Percentiles rank a stretch among this genome's conserved stretches.
Conservation (phyloP, 129 eudicot species). For the Flaveria trinervia region DNA sequence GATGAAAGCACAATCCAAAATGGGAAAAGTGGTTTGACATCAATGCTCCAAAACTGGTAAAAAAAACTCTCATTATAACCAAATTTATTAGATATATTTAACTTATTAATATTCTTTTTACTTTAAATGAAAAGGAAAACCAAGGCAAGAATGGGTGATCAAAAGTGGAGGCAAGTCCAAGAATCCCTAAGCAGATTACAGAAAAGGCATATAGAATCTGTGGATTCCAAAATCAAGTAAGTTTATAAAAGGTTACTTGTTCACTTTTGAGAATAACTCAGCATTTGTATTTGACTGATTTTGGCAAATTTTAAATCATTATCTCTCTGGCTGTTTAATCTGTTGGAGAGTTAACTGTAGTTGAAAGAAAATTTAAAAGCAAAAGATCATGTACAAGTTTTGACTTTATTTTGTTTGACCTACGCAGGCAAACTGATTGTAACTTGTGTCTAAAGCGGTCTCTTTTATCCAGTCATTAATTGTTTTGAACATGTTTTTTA, state of each 20-base stretch:
- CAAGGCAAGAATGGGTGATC: constrained; percentile 47
- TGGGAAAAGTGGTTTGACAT: constrained; percentile 39
- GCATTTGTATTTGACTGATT: background rate
- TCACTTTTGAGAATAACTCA: constrained; percentile 9
- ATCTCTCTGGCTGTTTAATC: background rate
- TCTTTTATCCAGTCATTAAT: background rate
- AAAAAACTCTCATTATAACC: background rate
- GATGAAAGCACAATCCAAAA: constrained; percentile 41
- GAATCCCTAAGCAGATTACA: constrained; percentile 46
- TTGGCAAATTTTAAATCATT: background rate
- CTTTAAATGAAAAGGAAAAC: constrained; percentile 34
- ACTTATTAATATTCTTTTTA: background rate
- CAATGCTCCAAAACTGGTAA: constrained; percentile 48
- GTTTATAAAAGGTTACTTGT: constrained; percentile 16
- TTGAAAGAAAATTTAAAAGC: background rate
- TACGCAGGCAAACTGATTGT: background rate
- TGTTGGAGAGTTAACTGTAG: background rate
- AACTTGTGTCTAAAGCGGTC: background rate
- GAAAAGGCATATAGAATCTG: constrained; percentile 35
- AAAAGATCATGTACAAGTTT: background rate
- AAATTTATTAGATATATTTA: background rate
- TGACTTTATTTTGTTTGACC: constrained; percentile 22
- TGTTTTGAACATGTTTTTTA: background rate
- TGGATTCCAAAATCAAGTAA: constrained; percentile 42
- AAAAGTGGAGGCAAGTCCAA: constrained; percentile 50